Evolutionary conservation across 345 rosid genomes (phyloP).

Genomic region (Noccaea bulbosa): DNA sequence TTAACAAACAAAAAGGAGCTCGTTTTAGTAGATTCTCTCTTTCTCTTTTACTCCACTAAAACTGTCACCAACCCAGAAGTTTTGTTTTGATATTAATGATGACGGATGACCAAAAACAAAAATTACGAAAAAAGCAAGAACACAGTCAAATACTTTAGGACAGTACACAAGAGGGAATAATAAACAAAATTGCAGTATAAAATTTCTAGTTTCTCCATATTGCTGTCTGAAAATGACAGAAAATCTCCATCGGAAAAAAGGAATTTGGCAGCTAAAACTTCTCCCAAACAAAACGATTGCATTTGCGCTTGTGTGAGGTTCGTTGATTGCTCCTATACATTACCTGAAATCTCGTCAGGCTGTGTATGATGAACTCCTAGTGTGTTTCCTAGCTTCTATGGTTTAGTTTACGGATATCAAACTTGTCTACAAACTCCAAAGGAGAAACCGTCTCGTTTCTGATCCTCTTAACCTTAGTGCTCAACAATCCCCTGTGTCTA

Average conservation of each 20-base stretch:
- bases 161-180: not conserved
- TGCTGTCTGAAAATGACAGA: constrained; percentile 1
- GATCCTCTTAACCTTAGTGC: constrained; percentile 86
- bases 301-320: constrained; percentile 10
- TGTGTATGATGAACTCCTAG: constrained; percentile 7
- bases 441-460: constrained; percentile 77
- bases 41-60: no score
- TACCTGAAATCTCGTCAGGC: not conserved
- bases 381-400: constrained; percentile 43
- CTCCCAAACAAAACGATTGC: not conserved
- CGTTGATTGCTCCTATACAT: constrained; percentile 1
- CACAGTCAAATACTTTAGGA: no score
- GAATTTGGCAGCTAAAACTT: constrained; percentile 3
- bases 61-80: no score
- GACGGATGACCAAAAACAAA: no score
- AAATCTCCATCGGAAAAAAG: not conserved
- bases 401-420: constrained; percentile 66
- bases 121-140: no score
- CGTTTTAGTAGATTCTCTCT: no score
- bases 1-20: no score
- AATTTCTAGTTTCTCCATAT: constrained; percentile 5
- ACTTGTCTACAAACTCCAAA: constrained; percentile 68
- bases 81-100: no score
- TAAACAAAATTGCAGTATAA: constrained; percentile 4
- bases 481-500: constrained; percentile 82